Percentiles rank a stretch among this genome's conserved stretches.
Evolutionary conservation across 1,284 basidiomycete genomes (phyloP).

Genomic region (Naganishia cerealis): DNA sequence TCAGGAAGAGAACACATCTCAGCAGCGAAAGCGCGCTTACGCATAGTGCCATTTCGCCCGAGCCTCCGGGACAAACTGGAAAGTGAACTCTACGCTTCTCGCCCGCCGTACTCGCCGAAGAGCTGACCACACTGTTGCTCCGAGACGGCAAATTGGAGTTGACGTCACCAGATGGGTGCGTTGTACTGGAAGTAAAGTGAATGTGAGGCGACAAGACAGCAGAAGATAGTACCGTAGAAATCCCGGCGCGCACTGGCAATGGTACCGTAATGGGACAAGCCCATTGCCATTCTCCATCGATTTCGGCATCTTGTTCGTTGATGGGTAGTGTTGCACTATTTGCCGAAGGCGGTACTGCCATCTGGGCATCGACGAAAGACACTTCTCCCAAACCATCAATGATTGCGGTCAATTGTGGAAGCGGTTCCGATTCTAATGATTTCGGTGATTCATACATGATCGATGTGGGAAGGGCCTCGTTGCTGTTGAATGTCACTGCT

Average conservation of each 20-base stretch:
- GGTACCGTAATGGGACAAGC: slow-evolving; percentile 19
- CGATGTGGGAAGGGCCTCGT: not conserved
- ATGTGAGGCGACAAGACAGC: not conserved
- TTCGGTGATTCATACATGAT: not conserved
- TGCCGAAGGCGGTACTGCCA: not conserved
- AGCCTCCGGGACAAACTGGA: slow-evolving; percentile 65
- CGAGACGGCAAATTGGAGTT: slow-evolving; percentile 3
- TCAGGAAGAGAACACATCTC: not conserved
- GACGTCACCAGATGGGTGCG: not conserved
- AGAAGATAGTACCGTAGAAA: not conserved
- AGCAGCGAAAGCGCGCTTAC: slow-evolving; percentile 54
- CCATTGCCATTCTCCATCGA: slow-evolving; percentile 28
- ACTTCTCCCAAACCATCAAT: not conserved
- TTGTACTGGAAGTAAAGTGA: not conserved
- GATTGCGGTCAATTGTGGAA: not conserved
- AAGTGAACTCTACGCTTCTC: slow-evolving; percentile 44
- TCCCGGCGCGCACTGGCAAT: slow-evolving; percentile 4
- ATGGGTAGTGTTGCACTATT: not conserved
- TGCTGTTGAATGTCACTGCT: not conserved
- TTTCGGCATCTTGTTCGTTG: slow-evolving; percentile 8
- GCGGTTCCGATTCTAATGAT: not conserved
- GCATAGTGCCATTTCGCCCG: slow-evolving; percentile 70
- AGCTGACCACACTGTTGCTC: slow-evolving; percentile 18
- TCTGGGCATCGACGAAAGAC: not conserved
- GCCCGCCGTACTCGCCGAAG: slow-evolving; percentile 8